Conservation (phyloP, 371 early-diverging fungal species). For the Entomophthora muscae region DNA sequence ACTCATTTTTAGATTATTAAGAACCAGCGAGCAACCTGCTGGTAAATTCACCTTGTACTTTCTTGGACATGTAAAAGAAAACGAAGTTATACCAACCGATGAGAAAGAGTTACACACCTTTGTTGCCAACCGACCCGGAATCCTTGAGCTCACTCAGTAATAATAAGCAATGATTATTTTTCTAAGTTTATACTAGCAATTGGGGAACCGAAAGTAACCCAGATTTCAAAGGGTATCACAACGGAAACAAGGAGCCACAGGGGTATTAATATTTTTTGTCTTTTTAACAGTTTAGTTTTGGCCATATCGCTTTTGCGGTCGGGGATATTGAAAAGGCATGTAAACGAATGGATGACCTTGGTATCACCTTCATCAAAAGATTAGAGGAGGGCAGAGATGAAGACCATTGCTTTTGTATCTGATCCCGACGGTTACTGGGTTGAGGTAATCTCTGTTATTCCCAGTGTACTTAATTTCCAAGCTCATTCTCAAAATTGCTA, state of each 20-base stretch:
- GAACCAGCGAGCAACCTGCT: conserved; percentile 27
- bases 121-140: conserved; percentile 43
- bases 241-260: conserved; percentile 49
- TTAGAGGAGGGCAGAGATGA: conserved; percentile 60
- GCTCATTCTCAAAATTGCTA: too few species aligned
- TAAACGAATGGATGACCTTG: conserved; percentile 31
- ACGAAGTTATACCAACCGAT: conserved; percentile 17
- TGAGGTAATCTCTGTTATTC: too few species aligned
- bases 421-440: conserved; percentile 85
- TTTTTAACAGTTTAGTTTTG: conserved; percentile 31
- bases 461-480: too few species aligned
- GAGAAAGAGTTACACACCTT: conserved; percentile 31
- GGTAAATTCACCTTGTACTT: conserved; percentile 69
- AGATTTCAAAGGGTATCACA: conserved; percentile 39
- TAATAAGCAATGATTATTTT: conserved; percentile 7
- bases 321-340: conserved; percentile 65
- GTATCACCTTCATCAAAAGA: conserved; percentile 60
- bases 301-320: conserved; percentile 66
- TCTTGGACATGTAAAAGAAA: conserved; percentile 44
- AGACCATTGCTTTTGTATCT: conserved; percentile 65
- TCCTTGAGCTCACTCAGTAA: conserved; percentile 72
- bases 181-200: conserved; percentile 28
- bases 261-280: conserved; percentile 9
- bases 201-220: conserved; percentile 69
- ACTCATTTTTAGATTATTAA: conserved; percentile 24